phyloP scores from a whole-genome alignment of 345 rosid species.

The Rhizophora apiculata region DNA sequence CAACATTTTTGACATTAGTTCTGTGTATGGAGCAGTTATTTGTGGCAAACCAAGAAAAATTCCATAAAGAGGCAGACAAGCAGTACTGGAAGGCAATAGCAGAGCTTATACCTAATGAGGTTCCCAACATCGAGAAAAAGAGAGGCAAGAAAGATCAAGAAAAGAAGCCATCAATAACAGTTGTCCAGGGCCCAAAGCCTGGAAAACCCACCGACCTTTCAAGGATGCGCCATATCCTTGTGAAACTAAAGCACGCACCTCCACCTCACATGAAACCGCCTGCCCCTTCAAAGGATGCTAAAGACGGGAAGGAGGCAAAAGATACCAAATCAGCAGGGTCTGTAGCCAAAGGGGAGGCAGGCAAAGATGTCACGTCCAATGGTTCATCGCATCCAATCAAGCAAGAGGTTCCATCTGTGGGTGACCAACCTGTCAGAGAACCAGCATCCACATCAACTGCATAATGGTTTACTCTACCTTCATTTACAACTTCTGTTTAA shows the following conservation, averaged over 20 bases:
- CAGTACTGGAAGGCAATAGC: slow-evolving; percentile 39
- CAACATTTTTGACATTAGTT: not conserved
- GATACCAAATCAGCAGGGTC: slow-evolving; percentile 16
- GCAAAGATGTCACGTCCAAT: slow-evolving; percentile 26
- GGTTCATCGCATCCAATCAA: slow-evolving; percentile 26
- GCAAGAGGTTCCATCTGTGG: slow-evolving; percentile 25
- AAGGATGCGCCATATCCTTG: slow-evolving; percentile 33
- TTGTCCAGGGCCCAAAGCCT: slow-evolving; percentile 35
- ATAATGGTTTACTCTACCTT: slow-evolving; percentile 12
- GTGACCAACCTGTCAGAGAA: slow-evolving; percentile 30
- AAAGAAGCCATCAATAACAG: slow-evolving; percentile 29
- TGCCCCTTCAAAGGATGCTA: slow-evolving; percentile 33
- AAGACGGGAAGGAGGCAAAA: slow-evolving; percentile 31
- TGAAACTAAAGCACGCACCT: slow-evolving; percentile 33
- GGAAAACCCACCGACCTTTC: slow-evolving; percentile 37
- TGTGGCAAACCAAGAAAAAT: slow-evolving; percentile 30
- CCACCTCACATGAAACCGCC: slow-evolving; percentile 37
- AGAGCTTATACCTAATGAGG: slow-evolving; percentile 31
- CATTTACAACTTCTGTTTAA: not conserved
- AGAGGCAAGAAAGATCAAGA: slow-evolving; percentile 41
- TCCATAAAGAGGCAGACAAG: slow-evolving; percentile 33
- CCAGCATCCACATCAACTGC: slow-evolving; percentile 34
- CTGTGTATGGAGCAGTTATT: slow-evolving; percentile 21
- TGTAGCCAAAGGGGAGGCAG: slow-evolving; percentile 23
- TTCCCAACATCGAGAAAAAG: slow-evolving; percentile 31